Percentiles rank a stretch among this genome's conserved stretches.
Conservation (phyloP, 768 basidiomycete genomes). For the Rhodocollybia butyracea region DNA sequence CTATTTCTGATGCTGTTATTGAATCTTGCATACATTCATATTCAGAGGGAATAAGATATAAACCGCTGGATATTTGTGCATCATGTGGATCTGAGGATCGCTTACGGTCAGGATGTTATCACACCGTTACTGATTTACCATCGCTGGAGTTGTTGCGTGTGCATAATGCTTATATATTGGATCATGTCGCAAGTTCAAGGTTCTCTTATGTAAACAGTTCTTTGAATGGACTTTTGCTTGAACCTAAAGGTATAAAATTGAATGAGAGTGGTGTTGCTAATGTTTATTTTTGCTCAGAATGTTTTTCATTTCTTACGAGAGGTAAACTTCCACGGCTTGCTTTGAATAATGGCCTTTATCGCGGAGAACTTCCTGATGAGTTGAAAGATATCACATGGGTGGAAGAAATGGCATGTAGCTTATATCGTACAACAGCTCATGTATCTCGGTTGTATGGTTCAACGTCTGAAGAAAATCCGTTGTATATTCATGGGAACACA, state of each 20-base stretch:
- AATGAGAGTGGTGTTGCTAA: background rate
- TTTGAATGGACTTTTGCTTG: background rate
- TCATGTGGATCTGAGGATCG: background rate
- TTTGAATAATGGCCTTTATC: background rate
- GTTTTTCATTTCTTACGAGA: background rate
- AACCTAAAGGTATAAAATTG: background rate
- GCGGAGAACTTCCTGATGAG: background rate
- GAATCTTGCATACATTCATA: too few relatives aligned
- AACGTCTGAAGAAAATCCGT: background rate
- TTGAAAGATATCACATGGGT: background rate
- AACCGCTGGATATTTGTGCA: too few relatives aligned
- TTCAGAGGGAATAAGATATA: too few relatives aligned
- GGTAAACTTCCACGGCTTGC: background rate
- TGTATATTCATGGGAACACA: background rate
- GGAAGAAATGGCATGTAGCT: background rate
- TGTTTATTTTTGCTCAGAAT: background rate
- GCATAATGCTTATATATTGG: background rate
- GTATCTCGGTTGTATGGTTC: background rate
- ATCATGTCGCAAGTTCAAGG: background rate
- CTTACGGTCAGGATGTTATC: background rate
- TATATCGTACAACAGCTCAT: conserved; percentile 1
- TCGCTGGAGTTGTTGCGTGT: background rate
- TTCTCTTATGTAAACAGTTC: background rate
- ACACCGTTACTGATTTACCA: background rate
- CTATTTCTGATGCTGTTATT: too few relatives aligned